A percentile compares a stretch with the other conserved stretches of the same genome.
These are phyloP conservation scores for Polychytrium aggregatum DNA, from an alignment of 192 early-diverging fungal genomes.

Conservation along the genomic window DNA sequence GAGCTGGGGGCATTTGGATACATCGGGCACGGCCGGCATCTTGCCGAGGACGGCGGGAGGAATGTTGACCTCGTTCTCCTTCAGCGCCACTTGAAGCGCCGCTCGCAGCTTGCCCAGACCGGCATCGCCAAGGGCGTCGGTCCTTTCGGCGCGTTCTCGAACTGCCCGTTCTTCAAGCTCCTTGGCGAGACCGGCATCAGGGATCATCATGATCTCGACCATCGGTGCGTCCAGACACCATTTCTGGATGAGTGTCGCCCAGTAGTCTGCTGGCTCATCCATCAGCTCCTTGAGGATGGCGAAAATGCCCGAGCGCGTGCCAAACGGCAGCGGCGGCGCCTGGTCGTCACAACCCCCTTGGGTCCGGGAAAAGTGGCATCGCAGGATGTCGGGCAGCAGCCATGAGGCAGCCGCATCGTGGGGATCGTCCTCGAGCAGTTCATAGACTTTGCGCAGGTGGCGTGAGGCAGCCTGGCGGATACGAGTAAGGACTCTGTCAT, in stretches of 20 bases:
- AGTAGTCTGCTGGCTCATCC: conserved; percentile 35
- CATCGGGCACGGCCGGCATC: conserved; percentile 62
- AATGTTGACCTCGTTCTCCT: conserved; percentile 41
- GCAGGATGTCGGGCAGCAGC: conserved; percentile 34
- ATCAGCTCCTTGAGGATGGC: conserved; percentile 41
- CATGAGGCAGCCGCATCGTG: conserved; percentile 47
- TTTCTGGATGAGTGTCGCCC: conserved; percentile 36
- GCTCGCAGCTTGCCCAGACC: conserved; percentile 30
- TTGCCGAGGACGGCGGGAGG: conserved; percentile 33
- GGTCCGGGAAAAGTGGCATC: conserved; percentile 32
- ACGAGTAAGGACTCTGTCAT: background rate
- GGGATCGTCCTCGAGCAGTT: conserved; percentile 55
- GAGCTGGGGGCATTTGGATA: conserved; percentile 36
- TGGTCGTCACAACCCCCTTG: too few species aligned
- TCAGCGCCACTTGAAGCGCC: conserved; percentile 21
- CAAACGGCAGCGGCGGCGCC: too few species aligned
- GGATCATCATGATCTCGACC: conserved; percentile 46
- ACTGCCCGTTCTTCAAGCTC: conserved; percentile 28
- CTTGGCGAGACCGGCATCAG: conserved; percentile 37
- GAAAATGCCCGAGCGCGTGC: conserved; percentile 43
- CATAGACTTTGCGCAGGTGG: conserved; percentile 35
- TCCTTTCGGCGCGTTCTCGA: conserved; percentile 20
- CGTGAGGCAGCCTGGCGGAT: conserved; percentile 17
- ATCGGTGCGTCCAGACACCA: conserved; percentile 44
- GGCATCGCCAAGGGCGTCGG: conserved; percentile 23